A percentile compares a stretch with the other conserved stretches of the same genome.
phyloP scores from a whole-genome alignment of 2,329 filamentous ascomycete genomes.

The Dactylellina leptospora region DNA sequence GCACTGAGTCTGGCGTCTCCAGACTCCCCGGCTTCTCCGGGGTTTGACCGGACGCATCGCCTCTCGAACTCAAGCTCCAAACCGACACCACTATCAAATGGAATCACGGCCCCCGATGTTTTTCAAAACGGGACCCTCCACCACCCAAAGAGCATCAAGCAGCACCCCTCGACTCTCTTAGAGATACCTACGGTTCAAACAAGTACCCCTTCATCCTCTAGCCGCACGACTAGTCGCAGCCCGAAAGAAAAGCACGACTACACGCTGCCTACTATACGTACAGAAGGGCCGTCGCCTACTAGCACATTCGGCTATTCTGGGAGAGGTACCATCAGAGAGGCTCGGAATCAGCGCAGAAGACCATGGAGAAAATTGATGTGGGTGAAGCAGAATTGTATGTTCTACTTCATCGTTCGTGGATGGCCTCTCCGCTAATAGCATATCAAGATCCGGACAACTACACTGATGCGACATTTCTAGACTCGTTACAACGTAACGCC shows the following conservation, averaged over 20 bases:
- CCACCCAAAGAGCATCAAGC: constrained; percentile 40
- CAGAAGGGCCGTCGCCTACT: constrained; percentile 43
- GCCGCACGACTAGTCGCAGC: constrained; percentile 29
- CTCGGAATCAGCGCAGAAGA: constrained; percentile 51
- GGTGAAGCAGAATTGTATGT: constrained; percentile 92
- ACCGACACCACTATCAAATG: constrained; percentile 39
- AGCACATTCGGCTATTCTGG: constrained; percentile 38
- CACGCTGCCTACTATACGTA: constrained; percentile 40
- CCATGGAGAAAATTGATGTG: constrained; percentile 95
- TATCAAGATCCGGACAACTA: constrained; percentile 92
- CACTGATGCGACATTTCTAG: constrained; percentile 95
- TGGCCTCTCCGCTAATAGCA: constrained; percentile 53
- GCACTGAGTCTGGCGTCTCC: constrained; percentile 44
- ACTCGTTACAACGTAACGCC: constrained; percentile 93
- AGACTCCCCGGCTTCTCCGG: constrained; percentile 43
- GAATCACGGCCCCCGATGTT: constrained; percentile 31
- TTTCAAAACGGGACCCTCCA: constrained; percentile 28
- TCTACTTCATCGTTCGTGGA: constrained; percentile 44
- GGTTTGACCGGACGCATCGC: constrained; percentile 44
- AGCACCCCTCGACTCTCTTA: constrained; percentile 26
- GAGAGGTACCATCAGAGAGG: constrained; percentile 48
- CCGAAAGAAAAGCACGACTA: constrained; percentile 45
- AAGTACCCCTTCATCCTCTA: neutral
- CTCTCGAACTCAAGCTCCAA: constrained; percentile 45
- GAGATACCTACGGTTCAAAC: constrained; percentile 39